Base-by-base conservation (phyloP, 2,329 filamentous ascomycete genomes). In the Diaporthe velutina region DNA sequence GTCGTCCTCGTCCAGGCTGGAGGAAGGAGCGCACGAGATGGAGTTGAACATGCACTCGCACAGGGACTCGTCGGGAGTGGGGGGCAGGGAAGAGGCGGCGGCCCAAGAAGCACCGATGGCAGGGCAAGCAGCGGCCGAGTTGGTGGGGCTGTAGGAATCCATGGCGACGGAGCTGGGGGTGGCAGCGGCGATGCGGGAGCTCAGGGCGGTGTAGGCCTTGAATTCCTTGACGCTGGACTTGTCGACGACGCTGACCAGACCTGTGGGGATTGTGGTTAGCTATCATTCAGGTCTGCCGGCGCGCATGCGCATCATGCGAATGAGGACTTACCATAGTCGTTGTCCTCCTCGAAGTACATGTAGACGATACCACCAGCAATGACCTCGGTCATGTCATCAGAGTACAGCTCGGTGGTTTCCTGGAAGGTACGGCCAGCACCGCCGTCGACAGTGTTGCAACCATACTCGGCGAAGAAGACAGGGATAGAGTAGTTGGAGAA, bases 341-440 rank as follows among this genome's bases (percentile, higher is more conserved):
- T 98, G 70, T 81, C 86, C 84, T 98, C 96, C 87, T 98, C 90
- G 87, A 95, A 96, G 88, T 97, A 99, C 95, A 98, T 98, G 90
- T 98, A 99, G 83, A 98, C 95, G 78, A 99, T 98, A 85, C 96
- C 97, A 80, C 97, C 97, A 73, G 94, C 97, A 91, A 97, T 97
- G 81, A 98, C 95, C 13, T 85, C 84, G 38, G 92, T 94, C 97
- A 99, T 99, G 76, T 95, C 83, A 75, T 88, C 82, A 71, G 93
- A 92, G 86, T 94, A 99, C 13, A 99, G 91, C 71, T 94, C 93
- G 58, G 86, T 88, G 57, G 98, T 96, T 84, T 99, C 97, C 76
- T 94, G 91, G 86, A 98, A 99, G 76, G 90, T 88, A 85, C 97
- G 95, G 76, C 90, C 91, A 57, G 89, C 88, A 45, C 88, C 87